Base-by-base conservation (phyloP, 495 filamentous ascomycete species). In the Amniculicola lignicola region DNA sequence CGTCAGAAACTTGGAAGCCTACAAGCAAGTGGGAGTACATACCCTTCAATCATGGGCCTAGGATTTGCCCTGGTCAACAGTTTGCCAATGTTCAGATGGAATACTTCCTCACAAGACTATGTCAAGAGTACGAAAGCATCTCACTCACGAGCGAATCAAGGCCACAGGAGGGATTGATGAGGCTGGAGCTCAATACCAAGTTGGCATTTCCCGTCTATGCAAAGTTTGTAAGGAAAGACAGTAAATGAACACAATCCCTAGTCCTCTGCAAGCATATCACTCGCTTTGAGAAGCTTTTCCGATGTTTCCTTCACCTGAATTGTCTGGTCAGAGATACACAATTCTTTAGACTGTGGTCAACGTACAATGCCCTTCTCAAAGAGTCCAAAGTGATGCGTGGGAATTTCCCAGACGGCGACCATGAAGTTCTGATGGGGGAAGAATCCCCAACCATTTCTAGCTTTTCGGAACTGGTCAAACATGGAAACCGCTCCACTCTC, bases 61-160 rank as follows among this genome's bases (percentile, higher is more conserved):
- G 68, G 1, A 66, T 69, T 24, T 70, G 68, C 43, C 56, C 64
- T 7, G 68, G 68, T 5, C 66, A 69, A 57, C 63, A 69, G 38
- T 67, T 69, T 27, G 68, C 66, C 10, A 10, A 35, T 35, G 11
- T 28, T 2, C 19, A 49, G 45, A 49, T 37, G 45, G 4, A 23
- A 31, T 49, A 49, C 19, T 9, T 22, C 3, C 6, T 49, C 10
- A 21, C 24, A 4, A 10, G 45, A 3, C 3, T 49, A 2, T 16
- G 3, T 11, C 45, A 49, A 37, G 29, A 49, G n/a, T 49, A 5
- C 15, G 43, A 46, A 16, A 46, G 43, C 21, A 28, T 46, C 10
- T 11, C 41, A 44, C 29, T 33, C 29, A 33, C 29, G 29, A 33
- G 29, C 29, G 29, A 33, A n/a, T 33, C 29, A 33, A 7, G 29